phyloP scores from a whole-genome alignment of 805 yeast species.

The Candida tammaniensis region DNA sequence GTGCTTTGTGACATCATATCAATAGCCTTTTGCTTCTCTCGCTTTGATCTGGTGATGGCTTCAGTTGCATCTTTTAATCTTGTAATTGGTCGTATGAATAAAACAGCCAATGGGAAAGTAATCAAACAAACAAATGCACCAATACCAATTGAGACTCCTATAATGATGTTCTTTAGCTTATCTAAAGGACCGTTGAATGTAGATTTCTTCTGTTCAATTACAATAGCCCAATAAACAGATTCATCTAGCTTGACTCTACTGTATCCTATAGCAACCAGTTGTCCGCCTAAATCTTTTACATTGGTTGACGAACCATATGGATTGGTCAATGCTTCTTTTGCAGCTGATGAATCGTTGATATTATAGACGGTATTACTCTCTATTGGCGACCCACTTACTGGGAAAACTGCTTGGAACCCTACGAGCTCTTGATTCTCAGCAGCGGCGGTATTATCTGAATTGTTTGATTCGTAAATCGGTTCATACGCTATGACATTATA shows the following conservation, averaged over 20 bases:
- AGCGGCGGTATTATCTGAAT: slow-evolving; percentile 32
- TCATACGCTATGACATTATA: slow-evolving; percentile 31
- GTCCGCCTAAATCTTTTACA: slow-evolving; percentile 19
- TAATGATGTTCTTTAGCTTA: slow-evolving; percentile 62
- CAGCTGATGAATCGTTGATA: slow-evolving; percentile 25
- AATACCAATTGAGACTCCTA: slow-evolving; percentile 75
- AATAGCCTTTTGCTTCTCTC: slow-evolving; percentile 19
- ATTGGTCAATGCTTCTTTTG: slow-evolving; percentile 24
- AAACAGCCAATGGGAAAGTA: slow-evolving; percentile 82
- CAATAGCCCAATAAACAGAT: slow-evolving; percentile 63
- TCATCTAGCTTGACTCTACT: slow-evolving; percentile 25
- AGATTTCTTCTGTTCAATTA: slow-evolving; percentile 60
- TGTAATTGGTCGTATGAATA: slow-evolving; percentile 80
- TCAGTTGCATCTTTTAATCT: slow-evolving; percentile 81
- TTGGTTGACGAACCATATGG: slow-evolving; percentile 28
- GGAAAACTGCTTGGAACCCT: slow-evolving; percentile 36
- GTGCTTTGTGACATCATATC: slow-evolving; percentile 2
- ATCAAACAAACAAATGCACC: slow-evolving; percentile 70
- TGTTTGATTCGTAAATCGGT: slow-evolving; percentile 27
- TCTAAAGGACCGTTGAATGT: slow-evolving; percentile 63
- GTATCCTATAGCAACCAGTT: slow-evolving; percentile 34
- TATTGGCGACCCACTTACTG: slow-evolving; percentile 14
- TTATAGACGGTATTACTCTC: slow-evolving; percentile 22
- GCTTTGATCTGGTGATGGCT: slow-evolving; percentile 48
- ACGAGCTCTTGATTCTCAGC: slow-evolving; percentile 44